A percentile compares a stretch with the other conserved stretches of the same genome.
Evolutionary conservation across 129 eudicot genomes (phyloP).

Genomic region (Tagetes erecta): DNA sequence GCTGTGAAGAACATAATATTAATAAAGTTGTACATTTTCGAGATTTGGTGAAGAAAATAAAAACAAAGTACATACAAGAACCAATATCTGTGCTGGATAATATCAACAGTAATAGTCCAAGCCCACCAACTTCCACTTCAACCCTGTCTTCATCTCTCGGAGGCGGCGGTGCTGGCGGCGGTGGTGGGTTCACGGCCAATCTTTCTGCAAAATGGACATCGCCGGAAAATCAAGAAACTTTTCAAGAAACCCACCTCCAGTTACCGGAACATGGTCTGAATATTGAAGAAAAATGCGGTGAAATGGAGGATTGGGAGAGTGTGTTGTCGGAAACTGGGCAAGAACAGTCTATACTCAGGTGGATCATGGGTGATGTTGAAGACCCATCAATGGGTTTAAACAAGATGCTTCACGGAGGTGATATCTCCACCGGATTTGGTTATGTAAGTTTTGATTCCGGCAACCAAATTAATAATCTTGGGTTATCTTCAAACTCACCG

Average conservation of each 20-base stretch:
- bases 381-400: conserved; percentile 69
- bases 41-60: conserved; percentile 17
- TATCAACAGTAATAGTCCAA: conserved; percentile 55
- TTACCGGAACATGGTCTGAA: conserved; percentile 41
- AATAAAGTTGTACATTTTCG: too few relatives aligned
- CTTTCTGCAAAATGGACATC: conserved; percentile 53
- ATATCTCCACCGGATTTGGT: conserved; percentile 39
- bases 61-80: conserved; percentile 37
- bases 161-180: conserved; percentile 45
- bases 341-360: conserved; percentile 68
- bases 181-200: conserved; percentile 56
- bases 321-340: conserved; percentile 48
- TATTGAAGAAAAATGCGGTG: conserved; percentile 49
- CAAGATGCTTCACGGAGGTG: conserved; percentile 52
- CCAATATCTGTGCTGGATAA: conserved; percentile 90
- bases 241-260: conserved; percentile 39
- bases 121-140: conserved; percentile 66
- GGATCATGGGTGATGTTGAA: conserved; percentile 87
- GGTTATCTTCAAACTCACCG: conserved; percentile 20
- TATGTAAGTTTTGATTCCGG: conserved; percentile 39
- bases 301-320: conserved; percentile 65
- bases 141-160: conserved; percentile 69
- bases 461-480: conserved; percentile 19
- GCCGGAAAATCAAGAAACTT: conserved; percentile 51
- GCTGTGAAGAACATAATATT: neutral